Percentiles rank a stretch among this genome's conserved stretches.
Evolutionary conservation across 192 early-diverging fungal genomes (phyloP).

Genomic region (Allomyces arbusculus): DNA sequence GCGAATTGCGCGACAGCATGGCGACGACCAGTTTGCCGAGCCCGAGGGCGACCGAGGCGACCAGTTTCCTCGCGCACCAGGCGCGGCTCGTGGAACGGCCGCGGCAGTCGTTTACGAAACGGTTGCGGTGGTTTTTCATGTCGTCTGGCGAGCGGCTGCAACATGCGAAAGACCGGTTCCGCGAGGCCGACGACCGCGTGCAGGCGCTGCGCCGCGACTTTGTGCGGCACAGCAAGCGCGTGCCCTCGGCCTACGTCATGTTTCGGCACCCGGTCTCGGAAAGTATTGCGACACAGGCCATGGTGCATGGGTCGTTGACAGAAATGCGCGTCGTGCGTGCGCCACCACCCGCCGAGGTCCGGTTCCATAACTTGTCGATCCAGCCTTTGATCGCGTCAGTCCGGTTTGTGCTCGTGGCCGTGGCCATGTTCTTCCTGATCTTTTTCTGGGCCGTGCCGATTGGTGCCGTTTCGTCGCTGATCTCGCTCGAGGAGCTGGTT

Average conservation of each 20-base stretch:
- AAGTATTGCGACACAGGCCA: background rate
- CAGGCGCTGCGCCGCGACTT: background rate
- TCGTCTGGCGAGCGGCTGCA: too few relatives aligned
- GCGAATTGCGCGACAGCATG: too few relatives aligned
- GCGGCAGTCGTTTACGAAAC: too few relatives aligned
- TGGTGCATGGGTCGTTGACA: background rate
- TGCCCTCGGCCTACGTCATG: background rate
- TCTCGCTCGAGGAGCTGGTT: slow-evolving; percentile 34
- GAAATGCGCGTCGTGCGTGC: slow-evolving; percentile 11
- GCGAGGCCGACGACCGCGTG: background rate
- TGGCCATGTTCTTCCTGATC: slow-evolving; percentile 38
- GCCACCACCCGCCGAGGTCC: slow-evolving; percentile 55
- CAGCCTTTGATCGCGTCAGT: slow-evolving; percentile 27
- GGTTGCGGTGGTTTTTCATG: too few relatives aligned
- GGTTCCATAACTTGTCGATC: slow-evolving; percentile 52
- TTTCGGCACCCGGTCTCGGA: background rate
- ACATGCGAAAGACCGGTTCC: background rate
- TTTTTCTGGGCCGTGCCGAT: slow-evolving; percentile 60
- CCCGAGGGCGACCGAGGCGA: too few relatives aligned
- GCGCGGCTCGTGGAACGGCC: too few relatives aligned
- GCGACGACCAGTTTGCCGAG: too few relatives aligned
- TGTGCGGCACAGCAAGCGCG: background rate
- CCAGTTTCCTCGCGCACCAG: too few relatives aligned
- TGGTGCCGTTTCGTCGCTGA: slow-evolving; percentile 39
- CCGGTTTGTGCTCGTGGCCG: slow-evolving; percentile 27